These are phyloP conservation scores for Naganishia kalamii DNA, from an alignment of 768 basidiomycete genomes.

Conservation along the genomic window DNA sequence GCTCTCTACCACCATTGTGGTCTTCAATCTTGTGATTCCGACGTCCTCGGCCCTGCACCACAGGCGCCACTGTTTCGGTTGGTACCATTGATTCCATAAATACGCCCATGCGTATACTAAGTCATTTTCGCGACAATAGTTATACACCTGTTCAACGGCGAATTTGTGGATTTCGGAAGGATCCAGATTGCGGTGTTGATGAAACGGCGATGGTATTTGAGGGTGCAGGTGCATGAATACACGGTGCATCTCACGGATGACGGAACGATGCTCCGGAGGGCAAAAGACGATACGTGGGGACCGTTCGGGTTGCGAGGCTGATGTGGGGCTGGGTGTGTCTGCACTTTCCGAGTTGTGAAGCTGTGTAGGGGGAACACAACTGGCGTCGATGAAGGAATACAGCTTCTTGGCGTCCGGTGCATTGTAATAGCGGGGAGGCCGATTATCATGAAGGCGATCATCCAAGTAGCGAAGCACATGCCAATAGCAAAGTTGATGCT, in stretches of 20 bases:
- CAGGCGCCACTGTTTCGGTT: neutral
- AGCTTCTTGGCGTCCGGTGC: neutral
- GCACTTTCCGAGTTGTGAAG: neutral
- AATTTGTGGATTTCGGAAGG: neutral
- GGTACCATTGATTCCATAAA: neutral
- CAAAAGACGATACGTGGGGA: neutral
- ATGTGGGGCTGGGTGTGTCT: neutral
- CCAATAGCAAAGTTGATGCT: neutral
- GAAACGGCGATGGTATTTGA: neutral
- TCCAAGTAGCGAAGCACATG: neutral
- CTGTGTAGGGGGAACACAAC: neutral
- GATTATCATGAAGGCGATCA: neutral
- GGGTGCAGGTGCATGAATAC: neutral
- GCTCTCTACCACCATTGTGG: neutral
- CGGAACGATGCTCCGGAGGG: neutral
- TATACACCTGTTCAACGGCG: neutral
- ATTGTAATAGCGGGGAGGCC: neutral
- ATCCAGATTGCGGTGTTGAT: neutral
- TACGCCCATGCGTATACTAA: neutral
- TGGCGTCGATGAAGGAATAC: neutral
- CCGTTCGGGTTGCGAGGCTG: neutral
- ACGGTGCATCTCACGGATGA: neutral
- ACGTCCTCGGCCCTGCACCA: neutral
- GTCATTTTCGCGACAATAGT: neutral
- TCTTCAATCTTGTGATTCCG: neutral